These are phyloP conservation scores for Ceratocystis destructans DNA, from an alignment of 2,329 filamentous ascomycete species.

Conservation along the genomic window DNA sequence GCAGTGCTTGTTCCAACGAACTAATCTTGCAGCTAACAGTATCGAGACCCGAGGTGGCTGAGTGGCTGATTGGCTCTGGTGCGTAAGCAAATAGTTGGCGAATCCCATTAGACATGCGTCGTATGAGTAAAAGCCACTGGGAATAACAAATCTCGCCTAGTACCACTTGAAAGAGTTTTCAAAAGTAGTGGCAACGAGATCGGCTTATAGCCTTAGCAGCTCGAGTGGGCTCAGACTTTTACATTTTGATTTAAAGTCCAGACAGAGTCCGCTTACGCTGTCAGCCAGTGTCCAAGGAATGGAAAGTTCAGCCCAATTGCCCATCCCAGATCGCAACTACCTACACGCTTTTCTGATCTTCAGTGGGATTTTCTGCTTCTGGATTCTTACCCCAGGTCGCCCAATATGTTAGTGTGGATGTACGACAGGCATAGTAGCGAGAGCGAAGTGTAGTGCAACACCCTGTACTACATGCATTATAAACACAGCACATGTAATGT, in stretches of 20 bases:
- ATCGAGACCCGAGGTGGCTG: neutral
- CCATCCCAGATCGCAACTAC: neutral
- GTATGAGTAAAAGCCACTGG: neutral
- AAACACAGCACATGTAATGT: neutral
- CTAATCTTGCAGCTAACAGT: neutral
- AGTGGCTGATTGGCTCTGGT: neutral
- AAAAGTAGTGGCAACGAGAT: neutral
- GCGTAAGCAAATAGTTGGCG: neutral
- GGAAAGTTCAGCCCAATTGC: neutral
- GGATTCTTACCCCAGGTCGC: neutral
- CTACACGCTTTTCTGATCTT: neutral
- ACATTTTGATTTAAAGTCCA: neutral
- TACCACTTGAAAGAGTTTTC: neutral
- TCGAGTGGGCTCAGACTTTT: neutral
- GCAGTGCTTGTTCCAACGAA: neutral
- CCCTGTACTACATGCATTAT: neutral
- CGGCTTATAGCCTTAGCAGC: neutral
- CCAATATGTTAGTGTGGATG: conserved; percentile 3
- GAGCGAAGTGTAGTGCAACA: neutral
- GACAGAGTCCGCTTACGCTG: neutral
- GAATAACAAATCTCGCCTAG: neutral
- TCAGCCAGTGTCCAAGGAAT: neutral
- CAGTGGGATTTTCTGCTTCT: neutral
- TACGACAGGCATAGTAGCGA: conserved; percentile 9
- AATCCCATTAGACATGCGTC: neutral